A percentile compares a stretch with the other conserved stretches of the same genome.
phyloP scores from a whole-genome alignment of 1,284 basidiomycete species.

The Papiliotrema laurentii region DNA sequence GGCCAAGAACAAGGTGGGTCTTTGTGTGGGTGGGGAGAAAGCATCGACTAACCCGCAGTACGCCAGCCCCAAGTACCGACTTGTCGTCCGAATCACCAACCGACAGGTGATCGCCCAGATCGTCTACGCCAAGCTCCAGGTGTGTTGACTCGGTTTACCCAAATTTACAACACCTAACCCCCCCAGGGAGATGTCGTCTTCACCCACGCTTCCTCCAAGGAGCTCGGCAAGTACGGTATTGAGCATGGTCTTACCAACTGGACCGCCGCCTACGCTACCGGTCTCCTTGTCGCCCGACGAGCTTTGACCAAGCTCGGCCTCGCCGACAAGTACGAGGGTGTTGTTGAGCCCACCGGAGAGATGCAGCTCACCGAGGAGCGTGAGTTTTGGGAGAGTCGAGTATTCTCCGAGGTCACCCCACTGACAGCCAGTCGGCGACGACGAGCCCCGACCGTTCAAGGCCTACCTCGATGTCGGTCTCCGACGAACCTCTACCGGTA shows the following conservation, averaged over 20 bases:
- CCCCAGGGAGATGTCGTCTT: constrained; percentile 86
- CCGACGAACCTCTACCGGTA: constrained; percentile 95
- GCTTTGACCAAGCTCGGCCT: constrained; percentile 93
- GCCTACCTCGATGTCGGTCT: constrained; percentile 98
- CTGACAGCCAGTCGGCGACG: constrained; percentile 66
- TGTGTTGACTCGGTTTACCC: constrained; percentile 5
- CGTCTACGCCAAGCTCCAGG: constrained; percentile 90
- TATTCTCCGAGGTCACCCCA: background rate
- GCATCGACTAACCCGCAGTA: constrained; percentile 1
- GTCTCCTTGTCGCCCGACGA: constrained; percentile 90
- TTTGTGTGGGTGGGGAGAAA: constrained; percentile 69
- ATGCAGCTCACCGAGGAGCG: constrained; percentile 75
- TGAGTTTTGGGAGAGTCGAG: constrained; percentile 45
- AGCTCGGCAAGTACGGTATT: constrained; percentile 94
- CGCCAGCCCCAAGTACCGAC: constrained; percentile 65
- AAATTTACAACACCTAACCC: constrained; percentile 1
- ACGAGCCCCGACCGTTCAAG: constrained; percentile 97
- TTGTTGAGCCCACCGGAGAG: constrained; percentile 85
- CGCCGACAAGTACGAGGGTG: constrained; percentile 98
- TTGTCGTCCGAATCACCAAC: constrained; percentile 98
- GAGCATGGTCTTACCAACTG: constrained; percentile 99
- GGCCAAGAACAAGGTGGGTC: constrained; percentile 99
- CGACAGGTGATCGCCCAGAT: constrained; percentile 88
- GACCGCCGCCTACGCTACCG: constrained; percentile 98
- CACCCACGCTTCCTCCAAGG: constrained; percentile 78